Conservation (phyloP, 129 eudicot genomes). For the Flaveria sonorensis region DNA sequence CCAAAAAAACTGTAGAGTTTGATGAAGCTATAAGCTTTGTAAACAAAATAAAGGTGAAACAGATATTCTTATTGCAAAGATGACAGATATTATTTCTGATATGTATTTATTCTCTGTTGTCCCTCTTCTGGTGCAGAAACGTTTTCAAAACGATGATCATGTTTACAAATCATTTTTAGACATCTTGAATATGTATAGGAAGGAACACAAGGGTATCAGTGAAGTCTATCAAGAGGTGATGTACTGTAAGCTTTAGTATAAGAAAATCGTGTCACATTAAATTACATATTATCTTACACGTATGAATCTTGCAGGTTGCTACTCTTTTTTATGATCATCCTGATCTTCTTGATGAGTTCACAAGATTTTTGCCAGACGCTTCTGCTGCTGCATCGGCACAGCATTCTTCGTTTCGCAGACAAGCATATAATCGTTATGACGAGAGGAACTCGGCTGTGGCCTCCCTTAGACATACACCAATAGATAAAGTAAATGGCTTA, state of each 20-base stretch:
- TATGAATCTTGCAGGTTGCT: conserved; percentile 63
- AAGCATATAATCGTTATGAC: conserved; percentile 55
- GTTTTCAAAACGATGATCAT: conserved; percentile 79
- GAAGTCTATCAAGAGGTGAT: conserved; percentile 88
- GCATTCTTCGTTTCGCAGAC: conserved; percentile 60
- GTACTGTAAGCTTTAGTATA: not conserved
- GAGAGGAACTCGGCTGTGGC: conserved; percentile 66
- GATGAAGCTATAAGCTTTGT: conserved; percentile 96
- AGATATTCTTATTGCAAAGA: not conserved
- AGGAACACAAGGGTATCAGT: conserved; percentile 79
- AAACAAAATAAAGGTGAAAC: conserved; percentile 90
- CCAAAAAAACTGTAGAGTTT: conserved; percentile 83
- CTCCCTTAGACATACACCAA: conserved; percentile 47
- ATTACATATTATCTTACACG: conserved; percentile 3
- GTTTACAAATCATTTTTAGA: conserved; percentile 84
- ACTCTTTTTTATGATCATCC: conserved; percentile 80
- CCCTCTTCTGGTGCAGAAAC: conserved; percentile 52
- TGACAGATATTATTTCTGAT: not conserved
- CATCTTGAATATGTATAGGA: conserved; percentile 85
- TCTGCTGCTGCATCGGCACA: conserved; percentile 67
- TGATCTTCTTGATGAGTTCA: conserved; percentile 89
- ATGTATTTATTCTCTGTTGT: conserved; percentile 7
- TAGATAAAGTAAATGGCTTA: conserved; percentile 58
- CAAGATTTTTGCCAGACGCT: conserved; percentile 87
- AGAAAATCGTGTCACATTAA: not conserved